Percentiles rank a stretch among this genome's conserved stretches.
Conservation (phyloP, 108 stramenopile genomes). For the Nitzschia putrida region DNA sequence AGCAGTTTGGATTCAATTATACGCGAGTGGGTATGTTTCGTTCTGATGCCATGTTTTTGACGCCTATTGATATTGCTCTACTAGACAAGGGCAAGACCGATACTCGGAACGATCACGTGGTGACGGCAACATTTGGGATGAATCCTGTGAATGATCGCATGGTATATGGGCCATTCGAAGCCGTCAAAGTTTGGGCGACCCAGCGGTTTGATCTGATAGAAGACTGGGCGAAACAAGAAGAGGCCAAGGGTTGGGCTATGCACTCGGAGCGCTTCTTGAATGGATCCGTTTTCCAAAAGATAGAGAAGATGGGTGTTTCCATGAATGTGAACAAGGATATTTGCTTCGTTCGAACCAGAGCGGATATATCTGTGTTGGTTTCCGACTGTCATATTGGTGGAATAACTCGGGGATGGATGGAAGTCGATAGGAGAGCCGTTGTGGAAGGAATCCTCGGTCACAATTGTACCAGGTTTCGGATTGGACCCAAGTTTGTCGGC, state of each 20-base stretch:
- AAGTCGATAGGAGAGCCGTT: neutral
- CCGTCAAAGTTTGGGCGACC: conserved; percentile 60
- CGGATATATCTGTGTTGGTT: conserved; percentile 39
- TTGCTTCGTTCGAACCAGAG: conserved; percentile 49
- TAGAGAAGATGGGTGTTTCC: conserved; percentile 19
- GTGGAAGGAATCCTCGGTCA: conserved; percentile 29
- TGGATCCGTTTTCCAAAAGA: conserved; percentile 38
- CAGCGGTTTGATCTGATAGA: conserved; percentile 51
- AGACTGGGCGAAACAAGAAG: conserved; percentile 13
- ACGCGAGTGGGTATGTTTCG: conserved; percentile 55
- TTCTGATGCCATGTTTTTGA: conserved; percentile 49
- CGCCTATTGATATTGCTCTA: conserved; percentile 50
- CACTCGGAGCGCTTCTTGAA: conserved; percentile 52
- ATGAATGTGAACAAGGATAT: conserved; percentile 27
- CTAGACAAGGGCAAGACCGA: conserved; percentile 24
- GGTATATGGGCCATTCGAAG: conserved; percentile 53
- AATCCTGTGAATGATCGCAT: conserved; percentile 55
- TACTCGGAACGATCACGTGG: conserved; percentile 25
- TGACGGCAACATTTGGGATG: conserved; percentile 31
- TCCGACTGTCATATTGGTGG: conserved; percentile 37
- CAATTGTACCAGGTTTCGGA: conserved; percentile 17
- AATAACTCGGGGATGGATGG: conserved; percentile 7
- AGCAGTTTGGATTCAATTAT: conserved; percentile 25
- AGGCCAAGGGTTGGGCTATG: conserved; percentile 37
- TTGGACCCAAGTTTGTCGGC: conserved; percentile 17